These are phyloP conservation scores for Acacia concinna DNA, from an alignment of 331 rosid species.

Conservation along the genomic window DNA sequence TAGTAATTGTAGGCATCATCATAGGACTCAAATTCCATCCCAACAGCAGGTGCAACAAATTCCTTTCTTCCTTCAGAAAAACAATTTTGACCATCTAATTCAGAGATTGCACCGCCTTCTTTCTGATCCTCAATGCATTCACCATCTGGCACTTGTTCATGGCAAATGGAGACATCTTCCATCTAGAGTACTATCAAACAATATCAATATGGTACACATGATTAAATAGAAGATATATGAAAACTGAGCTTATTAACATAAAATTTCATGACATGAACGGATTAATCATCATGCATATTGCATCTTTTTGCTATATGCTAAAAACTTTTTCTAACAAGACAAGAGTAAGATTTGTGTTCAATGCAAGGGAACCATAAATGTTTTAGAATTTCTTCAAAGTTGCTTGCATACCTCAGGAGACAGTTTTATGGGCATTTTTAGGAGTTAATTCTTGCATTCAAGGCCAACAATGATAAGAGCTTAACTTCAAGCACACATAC, in stretches of 20 bases:
- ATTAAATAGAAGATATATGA: constrained; percentile 3
- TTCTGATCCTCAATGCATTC: constrained; percentile 55
- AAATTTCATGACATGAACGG: constrained; percentile 4
- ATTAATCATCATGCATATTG: not conserved
- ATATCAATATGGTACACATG: constrained; percentile 26
- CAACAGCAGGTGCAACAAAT: constrained; percentile 80
- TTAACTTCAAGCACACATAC: not conserved
- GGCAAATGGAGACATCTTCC: constrained; percentile 59
- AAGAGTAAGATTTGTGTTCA: not conserved
- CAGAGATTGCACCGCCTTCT: constrained; percentile 49
- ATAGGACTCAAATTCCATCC: constrained; percentile 95
- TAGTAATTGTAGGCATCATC: constrained; percentile 94
- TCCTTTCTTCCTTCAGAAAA: constrained; percentile 59
- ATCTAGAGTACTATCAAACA: constrained; percentile 48
- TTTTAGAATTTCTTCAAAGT: not conserved
- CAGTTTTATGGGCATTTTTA: not conserved
- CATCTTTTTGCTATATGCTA: not conserved
- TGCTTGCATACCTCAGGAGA: constrained; percentile 4
- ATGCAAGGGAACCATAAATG: not conserved
- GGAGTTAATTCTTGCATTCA: constrained; percentile 12
- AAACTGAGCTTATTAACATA: not conserved
- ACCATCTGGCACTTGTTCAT: constrained; percentile 50
- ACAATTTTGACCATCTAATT: constrained; percentile 56
- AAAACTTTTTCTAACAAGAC: not conserved
- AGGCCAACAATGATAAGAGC: not conserved